phyloP scores from a whole-genome alignment of 164 flowering plant species.

The grape (Vitis vinifera) region DNA sequence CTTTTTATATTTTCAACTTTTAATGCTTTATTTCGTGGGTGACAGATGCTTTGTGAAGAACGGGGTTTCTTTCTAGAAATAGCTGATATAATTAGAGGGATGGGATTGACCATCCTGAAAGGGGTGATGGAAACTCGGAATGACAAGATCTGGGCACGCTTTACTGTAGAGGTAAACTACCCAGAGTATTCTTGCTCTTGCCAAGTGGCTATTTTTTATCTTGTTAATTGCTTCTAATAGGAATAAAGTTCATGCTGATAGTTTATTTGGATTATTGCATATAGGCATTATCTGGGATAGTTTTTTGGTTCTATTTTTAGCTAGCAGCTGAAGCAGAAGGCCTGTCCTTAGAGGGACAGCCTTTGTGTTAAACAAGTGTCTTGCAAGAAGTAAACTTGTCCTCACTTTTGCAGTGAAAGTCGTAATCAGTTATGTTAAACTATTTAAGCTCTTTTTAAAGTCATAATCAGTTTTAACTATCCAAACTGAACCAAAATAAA shows the following conservation, averaged over 20 bases:
- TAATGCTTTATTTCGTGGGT: not conserved
- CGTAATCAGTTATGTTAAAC: no score
- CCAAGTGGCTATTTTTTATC: not conserved
- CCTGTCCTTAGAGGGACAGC: no score
- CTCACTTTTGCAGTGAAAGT: no score
- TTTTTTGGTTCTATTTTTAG: no score
- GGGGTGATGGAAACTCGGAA: conserved; percentile 80
- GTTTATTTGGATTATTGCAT: conserved; percentile 1
- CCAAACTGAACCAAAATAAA: no score
- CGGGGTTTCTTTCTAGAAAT: conserved; percentile 82
- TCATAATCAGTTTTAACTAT: no score
- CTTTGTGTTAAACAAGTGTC: no score
- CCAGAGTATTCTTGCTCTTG: not conserved
- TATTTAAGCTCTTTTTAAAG: no score
- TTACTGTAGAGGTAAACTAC: conserved; percentile 73
- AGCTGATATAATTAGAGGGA: conserved; percentile 72
- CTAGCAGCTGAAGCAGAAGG: no score
- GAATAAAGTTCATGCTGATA: not conserved
- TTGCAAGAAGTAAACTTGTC: no score
- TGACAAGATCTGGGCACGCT: conserved; percentile 84
- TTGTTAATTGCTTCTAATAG: not conserved
- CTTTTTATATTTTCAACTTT: not conserved
- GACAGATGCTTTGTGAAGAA: conserved; percentile 87
- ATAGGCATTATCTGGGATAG: no score
- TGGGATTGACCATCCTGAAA: conserved; percentile 87